Conservation (phyloP, 441 rosid species). For the Erodium chrysanthum region DNA sequence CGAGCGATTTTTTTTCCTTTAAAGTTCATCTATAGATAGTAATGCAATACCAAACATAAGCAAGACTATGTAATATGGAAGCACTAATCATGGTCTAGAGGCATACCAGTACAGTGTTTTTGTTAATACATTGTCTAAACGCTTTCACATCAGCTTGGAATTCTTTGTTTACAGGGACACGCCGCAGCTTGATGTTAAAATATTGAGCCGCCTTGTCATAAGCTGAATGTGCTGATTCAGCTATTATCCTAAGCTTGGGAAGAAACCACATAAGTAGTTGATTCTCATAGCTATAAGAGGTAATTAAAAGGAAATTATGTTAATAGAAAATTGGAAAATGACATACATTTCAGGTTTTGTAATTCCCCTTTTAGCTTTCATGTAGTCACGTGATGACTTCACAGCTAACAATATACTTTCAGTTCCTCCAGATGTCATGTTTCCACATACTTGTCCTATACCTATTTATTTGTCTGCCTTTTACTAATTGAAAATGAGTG, state of each 20-base stretch:
- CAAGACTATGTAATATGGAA: not conserved
- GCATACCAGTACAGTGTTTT: constrained; percentile 75
- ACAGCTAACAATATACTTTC: constrained; percentile 85
- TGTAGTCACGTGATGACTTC: constrained; percentile 89
- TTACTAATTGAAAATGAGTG: too few species aligned
- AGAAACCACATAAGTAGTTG: constrained; percentile 13
- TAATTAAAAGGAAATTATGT: not conserved
- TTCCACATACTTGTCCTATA: constrained; percentile 86
- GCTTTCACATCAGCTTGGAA: constrained; percentile 83
- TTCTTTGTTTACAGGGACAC: constrained; percentile 72
- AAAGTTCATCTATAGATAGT: not conserved
- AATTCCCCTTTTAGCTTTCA: constrained; percentile 81
- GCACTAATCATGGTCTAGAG: constrained; percentile 7
- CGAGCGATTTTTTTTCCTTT: not conserved
- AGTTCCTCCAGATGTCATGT: constrained; percentile 98
- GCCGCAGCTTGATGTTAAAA: constrained; percentile 85
- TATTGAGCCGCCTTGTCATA: constrained; percentile 96
- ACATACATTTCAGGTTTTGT: constrained; percentile 76
- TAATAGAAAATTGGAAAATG: constrained; percentile 1
- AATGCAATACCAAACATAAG: not conserved
- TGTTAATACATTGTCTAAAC: constrained; percentile 44
- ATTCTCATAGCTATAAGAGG: constrained; percentile 14
- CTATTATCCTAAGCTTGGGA: constrained; percentile 60
- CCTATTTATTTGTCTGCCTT: too few species aligned
- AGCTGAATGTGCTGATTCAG: constrained; percentile 92